Conservation (phyloP, 1,139 yeast species). For the Pichia sp. region DNA sequence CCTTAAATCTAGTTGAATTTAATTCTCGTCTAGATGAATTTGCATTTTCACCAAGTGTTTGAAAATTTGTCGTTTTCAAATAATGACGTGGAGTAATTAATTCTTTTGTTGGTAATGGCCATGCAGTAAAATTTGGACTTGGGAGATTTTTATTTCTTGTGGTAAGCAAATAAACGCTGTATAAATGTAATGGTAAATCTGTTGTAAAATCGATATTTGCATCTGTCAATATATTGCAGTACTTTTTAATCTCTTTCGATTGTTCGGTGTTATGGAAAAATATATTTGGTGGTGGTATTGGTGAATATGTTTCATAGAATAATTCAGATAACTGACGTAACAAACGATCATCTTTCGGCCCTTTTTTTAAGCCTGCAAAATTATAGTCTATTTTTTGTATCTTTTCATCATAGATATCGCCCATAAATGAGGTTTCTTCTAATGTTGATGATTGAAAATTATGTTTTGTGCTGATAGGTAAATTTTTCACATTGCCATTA, state of each 20-base stretch:
- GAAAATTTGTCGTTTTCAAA: slow-evolving; percentile 5
- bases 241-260: slow-evolving; percentile 6
- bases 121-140: slow-evolving; percentile 35
- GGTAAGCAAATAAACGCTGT: slow-evolving; percentile 40
- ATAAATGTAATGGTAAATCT: slow-evolving; percentile 50
- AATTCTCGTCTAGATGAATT: not conserved
- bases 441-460: no score
- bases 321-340: no score
- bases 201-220: slow-evolving; percentile 40
- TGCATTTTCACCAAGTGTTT: slow-evolving; percentile 1
- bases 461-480: no score
- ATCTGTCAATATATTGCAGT: slow-evolving; percentile 30
- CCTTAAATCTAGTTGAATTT: slow-evolving; percentile 4
- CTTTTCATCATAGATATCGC: no score
- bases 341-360: no score
- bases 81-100: slow-evolving; percentile 32
- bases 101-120: slow-evolving; percentile 38
- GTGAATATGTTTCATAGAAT: no score
- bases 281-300: no score
- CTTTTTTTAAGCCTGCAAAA: no score
- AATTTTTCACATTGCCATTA: no score
- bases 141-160: slow-evolving; percentile 37
- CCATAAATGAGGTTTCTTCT: no score
- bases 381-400: no score
- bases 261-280: not conserved